Conservation (phyloP, 331 rosid species). For the Acacia concinna region DNA sequence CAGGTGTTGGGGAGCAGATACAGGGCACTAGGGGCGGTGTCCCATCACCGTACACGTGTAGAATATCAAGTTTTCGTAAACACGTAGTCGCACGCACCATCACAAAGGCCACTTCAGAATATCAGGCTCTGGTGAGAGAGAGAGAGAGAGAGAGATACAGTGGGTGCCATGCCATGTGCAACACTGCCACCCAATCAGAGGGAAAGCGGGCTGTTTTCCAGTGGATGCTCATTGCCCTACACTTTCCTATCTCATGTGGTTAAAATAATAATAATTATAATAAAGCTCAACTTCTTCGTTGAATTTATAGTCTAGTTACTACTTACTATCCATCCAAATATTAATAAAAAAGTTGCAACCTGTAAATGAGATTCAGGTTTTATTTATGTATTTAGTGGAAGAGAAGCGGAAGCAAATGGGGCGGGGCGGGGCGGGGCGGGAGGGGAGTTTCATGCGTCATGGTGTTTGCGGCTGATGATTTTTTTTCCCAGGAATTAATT, state of each 20-base stretch:
- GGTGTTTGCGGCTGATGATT: not conserved
- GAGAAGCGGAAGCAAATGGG: not conserved
- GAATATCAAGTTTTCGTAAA: constrained; percentile 22
- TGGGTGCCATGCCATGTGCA: constrained; percentile 42
- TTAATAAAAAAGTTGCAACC: too few relatives aligned
- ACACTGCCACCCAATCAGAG: constrained; percentile 30
- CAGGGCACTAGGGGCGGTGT: not conserved
- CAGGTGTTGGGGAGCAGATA: not conserved
- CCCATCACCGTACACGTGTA: constrained; percentile 50
- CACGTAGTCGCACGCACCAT: constrained; percentile 39
- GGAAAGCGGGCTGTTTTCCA: not conserved
- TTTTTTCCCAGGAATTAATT: too few relatives aligned
- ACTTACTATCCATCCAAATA: too few relatives aligned
- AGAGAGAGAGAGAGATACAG: not conserved
- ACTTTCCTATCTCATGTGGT: too few relatives aligned
- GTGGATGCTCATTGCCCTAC: not conserved
- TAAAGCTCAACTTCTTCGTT: not conserved
- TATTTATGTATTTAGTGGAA: not conserved
- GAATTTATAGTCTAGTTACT: too few relatives aligned
- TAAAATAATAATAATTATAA: too few relatives aligned
- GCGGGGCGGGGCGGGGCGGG: too few relatives aligned
- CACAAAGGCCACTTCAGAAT: constrained; percentile 21
- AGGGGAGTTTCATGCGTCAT: too few relatives aligned
- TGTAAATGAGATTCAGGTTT: too few relatives aligned
- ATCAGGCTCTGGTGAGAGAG: not conserved